Evolutionary conservation across 257 asterid species (phyloP), one percentile per base, ranked within the genome.

Genomic region (Ocimum tenuiflorum): DNA sequence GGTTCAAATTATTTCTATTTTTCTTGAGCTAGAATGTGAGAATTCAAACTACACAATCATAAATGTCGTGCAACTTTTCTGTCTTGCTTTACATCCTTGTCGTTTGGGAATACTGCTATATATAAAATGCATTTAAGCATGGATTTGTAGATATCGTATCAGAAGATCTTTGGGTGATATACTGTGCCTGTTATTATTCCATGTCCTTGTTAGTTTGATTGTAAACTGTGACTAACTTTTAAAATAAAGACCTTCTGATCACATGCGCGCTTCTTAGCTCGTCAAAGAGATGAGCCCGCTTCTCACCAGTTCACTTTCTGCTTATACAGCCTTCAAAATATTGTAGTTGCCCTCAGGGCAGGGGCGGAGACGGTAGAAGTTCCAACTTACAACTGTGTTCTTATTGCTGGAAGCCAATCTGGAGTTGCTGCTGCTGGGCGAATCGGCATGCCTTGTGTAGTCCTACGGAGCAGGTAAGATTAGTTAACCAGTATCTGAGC

Each of bases 381-480:
- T 17, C 88, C 96, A 2, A 60, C 79, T 53, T 0, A 55, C 72
- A 76, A 76, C 19, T 92, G 99, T 56, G 79, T 92, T 69, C 84
- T 89, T 61, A 77, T 92, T 71, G 83, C 97, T 20, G 99, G 96
- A 83, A 83, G 95, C 83, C 95, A 78, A 75, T 54, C 82, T 29
- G 96, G 97, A 72, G 88, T 79, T 52, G 79, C 83, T 71, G 97
- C 88, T 23, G 97, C 98, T 4, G 89, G 85, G 85, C 83, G 88
- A 47, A 84, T 89, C 33, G 79, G 91, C 80, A 87, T 89, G 95
- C 89, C 89, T 68, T 82, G 87, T 62, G 81, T 91, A 63, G 95
- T 85, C 73, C 86, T 91, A n/a, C 84, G 95, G 35, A 83, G 95
- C 95, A 87, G 98, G 98, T 91, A 87, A 75, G 31, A 7, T 43